Evolutionary conservation across 2,329 filamentous ascomycete genomes (phyloP).

Genomic region (Aspergillus intermedius): DNA sequence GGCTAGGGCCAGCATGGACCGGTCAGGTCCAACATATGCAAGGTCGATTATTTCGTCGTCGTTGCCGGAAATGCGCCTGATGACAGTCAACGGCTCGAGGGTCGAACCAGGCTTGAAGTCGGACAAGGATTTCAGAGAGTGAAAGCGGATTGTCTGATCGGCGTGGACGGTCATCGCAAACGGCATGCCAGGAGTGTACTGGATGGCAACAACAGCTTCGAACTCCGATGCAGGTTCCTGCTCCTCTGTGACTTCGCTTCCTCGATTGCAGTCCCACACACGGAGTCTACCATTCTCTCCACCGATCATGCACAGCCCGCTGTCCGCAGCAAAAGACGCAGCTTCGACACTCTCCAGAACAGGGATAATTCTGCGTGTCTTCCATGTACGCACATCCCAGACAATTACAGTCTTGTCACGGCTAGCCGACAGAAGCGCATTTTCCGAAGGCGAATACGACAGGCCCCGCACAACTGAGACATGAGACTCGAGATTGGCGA

Average conservation of each 20-base stretch:
- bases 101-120: constrained; percentile 34
- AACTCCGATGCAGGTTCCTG: constrained; percentile 57
- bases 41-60: constrained; percentile 97
- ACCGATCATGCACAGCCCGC: constrained; percentile 70
- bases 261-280: constrained; percentile 73
- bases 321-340: constrained; percentile 69
- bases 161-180: constrained; percentile 77
- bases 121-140: constrained; percentile 46
- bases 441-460: constrained; percentile 69
- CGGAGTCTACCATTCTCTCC: constrained; percentile 77
- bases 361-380: constrained; percentile 69
- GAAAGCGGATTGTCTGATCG: constrained; percentile 79
- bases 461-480: constrained; percentile 88
- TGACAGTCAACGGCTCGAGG: constrained; percentile 54
- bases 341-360: constrained; percentile 80
- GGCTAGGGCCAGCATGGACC: constrained; percentile 76
- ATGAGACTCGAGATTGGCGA: constrained; percentile 79
- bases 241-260: constrained; percentile 70
- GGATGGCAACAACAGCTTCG: constrained; percentile 63
- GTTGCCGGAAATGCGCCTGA: constrained; percentile 83
- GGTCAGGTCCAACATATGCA: constrained; percentile 73
- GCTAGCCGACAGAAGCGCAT: constrained; percentile 73
- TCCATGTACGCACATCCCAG: constrained; percentile 86
- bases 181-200: constrained; percentile 59
- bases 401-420: constrained; percentile 90